Evolutionary conservation across 306 rosid genomes (phyloP).

Genomic region (Vigna angularis): DNA sequence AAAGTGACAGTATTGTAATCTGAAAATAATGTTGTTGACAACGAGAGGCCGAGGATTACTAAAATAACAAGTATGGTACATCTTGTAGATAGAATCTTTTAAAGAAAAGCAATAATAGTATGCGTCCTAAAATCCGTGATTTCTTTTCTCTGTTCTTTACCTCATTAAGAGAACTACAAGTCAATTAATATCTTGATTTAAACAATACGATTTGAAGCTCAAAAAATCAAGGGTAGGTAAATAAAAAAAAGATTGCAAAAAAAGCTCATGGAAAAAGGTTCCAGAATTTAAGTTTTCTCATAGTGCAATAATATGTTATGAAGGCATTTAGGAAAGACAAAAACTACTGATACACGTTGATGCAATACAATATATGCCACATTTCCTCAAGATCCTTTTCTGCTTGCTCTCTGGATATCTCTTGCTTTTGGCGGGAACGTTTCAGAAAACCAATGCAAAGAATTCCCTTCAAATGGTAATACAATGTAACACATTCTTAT

Average conservation of each 20-base stretch:
- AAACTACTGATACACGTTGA: slow-evolving; percentile 5
- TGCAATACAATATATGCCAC: neutral
- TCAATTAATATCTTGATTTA: slow-evolving; percentile 21
- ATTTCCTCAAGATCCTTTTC: slow-evolving; percentile 66
- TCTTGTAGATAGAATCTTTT: neutral
- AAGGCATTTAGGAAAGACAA: slow-evolving; percentile 4
- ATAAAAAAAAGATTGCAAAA: no score
- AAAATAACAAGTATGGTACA: neutral
- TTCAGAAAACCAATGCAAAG: slow-evolving; percentile 76
- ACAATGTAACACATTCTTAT: neutral
- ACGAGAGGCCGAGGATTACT: neutral
- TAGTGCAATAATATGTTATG: slow-evolving; percentile 6
- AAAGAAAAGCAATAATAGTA: neutral
- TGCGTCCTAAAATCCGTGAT: neutral
- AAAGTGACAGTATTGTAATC: slow-evolving; percentile 9
- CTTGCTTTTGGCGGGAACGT: slow-evolving; percentile 70
- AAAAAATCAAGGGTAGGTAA: neutral
- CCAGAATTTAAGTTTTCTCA: neutral
- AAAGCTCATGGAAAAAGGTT: slow-evolving; percentile 4
- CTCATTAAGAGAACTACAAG: slow-evolving; percentile 9
- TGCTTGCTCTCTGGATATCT: slow-evolving; percentile 76
- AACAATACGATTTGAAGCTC: neutral
- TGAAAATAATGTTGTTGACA: neutral
- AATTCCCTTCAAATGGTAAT: slow-evolving; percentile 59
- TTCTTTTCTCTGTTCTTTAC: slow-evolving; percentile 9